A percentile compares a stretch with the other conserved stretches of the same genome.
Conservation (phyloP, 345 rosid species). For the Stellera chamaejasme region DNA sequence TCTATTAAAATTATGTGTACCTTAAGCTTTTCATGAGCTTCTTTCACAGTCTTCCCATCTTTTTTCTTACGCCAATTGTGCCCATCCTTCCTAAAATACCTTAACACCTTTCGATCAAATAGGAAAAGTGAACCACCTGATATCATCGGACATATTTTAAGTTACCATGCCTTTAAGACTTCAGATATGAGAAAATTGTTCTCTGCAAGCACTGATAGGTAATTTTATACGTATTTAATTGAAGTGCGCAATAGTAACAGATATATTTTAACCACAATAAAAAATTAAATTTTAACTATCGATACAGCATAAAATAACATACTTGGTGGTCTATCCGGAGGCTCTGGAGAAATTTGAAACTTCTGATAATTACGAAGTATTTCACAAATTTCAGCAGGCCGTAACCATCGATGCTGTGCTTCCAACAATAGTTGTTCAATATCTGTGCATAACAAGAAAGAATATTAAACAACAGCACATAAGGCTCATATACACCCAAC, state of each 20-base stretch:
- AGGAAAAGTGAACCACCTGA: conserved; percentile 95
- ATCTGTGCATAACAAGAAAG: conserved; percentile 18
- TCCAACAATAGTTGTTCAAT: conserved; percentile 40
- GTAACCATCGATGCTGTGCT: conserved; percentile 91
- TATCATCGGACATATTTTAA: conserved; percentile 18
- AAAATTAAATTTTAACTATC: background rate
- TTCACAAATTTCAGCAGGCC: conserved; percentile 94
- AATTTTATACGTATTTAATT: background rate
- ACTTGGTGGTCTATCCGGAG: conserved; percentile 77
- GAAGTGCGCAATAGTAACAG: background rate
- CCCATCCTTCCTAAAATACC: conserved; percentile 93
- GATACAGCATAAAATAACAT: conserved; percentile 20
- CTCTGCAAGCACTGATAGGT: background rate
- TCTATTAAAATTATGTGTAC: conserved; percentile 18
- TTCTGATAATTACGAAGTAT: conserved; percentile 73
- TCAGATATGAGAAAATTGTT: background rate
- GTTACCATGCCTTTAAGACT: background rate
- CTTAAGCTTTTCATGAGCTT: conserved; percentile 92
- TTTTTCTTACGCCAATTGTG: conserved; percentile 92
- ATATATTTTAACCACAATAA: background rate
- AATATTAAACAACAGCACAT: background rate
- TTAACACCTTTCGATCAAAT: conserved; percentile 77
- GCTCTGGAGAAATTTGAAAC: conserved; percentile 69
- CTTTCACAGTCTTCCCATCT: conserved; percentile 85
- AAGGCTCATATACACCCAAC: too few relatives aligned